Conservation (phyloP, 1,284 basidiomycete genomes). For the Polyporus tsugae region DNA sequence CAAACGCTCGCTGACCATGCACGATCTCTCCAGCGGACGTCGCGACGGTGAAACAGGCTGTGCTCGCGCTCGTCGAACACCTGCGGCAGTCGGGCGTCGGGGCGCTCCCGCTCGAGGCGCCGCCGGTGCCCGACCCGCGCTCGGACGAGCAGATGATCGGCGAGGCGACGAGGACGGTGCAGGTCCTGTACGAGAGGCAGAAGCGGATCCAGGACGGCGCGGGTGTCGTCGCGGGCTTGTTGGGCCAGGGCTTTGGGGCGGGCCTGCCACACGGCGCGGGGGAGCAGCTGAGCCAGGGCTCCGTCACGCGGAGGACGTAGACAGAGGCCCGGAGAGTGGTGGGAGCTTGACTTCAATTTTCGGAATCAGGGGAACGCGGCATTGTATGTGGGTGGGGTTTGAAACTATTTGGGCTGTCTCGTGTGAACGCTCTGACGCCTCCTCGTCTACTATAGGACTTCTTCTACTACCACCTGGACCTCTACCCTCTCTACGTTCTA, state of each 20-base stretch:
- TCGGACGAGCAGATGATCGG: conserved; percentile 42
- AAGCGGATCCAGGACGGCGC: conserved; percentile 54
- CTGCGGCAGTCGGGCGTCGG: conserved; percentile 61
- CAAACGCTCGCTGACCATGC: background rate
- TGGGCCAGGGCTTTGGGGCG: conserved; percentile 25
- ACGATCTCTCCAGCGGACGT: conserved; percentile 48
- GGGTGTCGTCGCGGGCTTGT: conserved; percentile 48
- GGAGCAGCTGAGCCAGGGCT: background rate
- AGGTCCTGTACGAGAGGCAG: conserved; percentile 49
- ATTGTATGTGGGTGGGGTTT: too few relatives aligned
- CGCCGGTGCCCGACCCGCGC: conserved; percentile 29
- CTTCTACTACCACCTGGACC: too few relatives aligned
- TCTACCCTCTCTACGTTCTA: too few relatives aligned
- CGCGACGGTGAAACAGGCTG: conserved; percentile 52
- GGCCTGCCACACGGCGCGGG: background rate
- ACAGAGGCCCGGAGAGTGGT: too few relatives aligned
- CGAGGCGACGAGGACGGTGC: conserved; percentile 48
- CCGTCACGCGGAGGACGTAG: background rate
- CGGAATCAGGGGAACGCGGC: too few relatives aligned
- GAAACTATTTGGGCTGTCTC: too few relatives aligned
- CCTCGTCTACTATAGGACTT: too few relatives aligned
- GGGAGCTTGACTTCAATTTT: background rate
- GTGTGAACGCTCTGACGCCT: too few relatives aligned
- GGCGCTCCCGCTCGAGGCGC: conserved; percentile 51
- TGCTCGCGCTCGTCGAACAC: conserved; percentile 52